Evolutionary conservation across 2,329 filamentous ascomycete species (phyloP), one percentile per base, ranked within the genome.

Genomic region (Acrocalymma vagum): DNA sequence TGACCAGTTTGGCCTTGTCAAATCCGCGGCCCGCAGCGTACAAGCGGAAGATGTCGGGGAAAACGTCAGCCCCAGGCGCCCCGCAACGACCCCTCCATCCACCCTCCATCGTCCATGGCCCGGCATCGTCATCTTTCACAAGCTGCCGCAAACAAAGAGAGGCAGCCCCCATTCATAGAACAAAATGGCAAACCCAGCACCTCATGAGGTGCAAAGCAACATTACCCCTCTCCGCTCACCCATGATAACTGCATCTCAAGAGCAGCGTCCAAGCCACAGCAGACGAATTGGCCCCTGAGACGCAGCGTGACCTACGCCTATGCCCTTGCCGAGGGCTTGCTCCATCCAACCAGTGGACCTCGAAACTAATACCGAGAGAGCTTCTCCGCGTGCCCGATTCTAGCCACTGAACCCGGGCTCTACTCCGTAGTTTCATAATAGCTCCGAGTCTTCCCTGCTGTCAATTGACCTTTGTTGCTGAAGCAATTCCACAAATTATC

Each of bases 381-480:
- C 43, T 58, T 52, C 54, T 65, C 64, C 63, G 63, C 59, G 53
- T 60, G 63, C 51, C 65, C 66, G 66, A 63, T 49, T 64, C 58
- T 70, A 70, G 58, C 66, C 66, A 67, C 57, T 54, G 48, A 55
- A 56, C 60, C 58, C 57, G 62, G 51, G 43, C 46, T 53, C 62
- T 53, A 61, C 54, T 57, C 58, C 50, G 57, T 62, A 61, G 36
- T 29, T 46, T 36, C 21, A 53, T 50, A 49, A 53, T 31, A 40
- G 35, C 43, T 44, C 40, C 45, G 49, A 39, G 29, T 37, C 40
- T 37, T 43, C 51, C 39, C 47, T 49, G 31, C 39, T 47, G 45
- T 39, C 42, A 45, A 46, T 46, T 51, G 47, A 45, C 36, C 15
- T 30, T 35, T 29, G 10, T 20, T 29, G n/a, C 25, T 22, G 13